Conservation (phyloP, 495 filamentous ascomycete genomes). For the Lineolata rhizophorae region DNA sequence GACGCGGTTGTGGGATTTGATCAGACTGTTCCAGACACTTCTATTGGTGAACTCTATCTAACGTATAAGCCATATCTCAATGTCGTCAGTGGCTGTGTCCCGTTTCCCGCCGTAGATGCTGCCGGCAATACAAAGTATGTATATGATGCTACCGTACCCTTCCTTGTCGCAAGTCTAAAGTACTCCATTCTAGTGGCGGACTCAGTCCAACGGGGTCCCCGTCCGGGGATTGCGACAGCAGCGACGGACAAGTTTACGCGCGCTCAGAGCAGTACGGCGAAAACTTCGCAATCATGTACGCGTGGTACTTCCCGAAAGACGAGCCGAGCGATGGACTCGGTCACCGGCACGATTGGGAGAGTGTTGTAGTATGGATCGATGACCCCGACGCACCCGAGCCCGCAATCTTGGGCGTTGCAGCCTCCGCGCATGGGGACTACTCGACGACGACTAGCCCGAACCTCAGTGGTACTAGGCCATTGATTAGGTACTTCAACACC, state of each 20-base stretch:
- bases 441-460: constrained; percentile 20
- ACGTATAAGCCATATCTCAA: constrained; percentile 28
- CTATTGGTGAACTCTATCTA: constrained; percentile 21
- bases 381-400: constrained; percentile 14
- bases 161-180: background rate
- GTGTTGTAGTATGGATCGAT: constrained; percentile 26
- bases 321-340: constrained; percentile 21
- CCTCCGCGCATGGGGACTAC: constrained; percentile 29
- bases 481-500: constrained; percentile 25
- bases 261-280: constrained; percentile 15
- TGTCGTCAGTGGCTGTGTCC: constrained; percentile 30
- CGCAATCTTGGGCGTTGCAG: constrained; percentile 24
- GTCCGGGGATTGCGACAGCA: constrained; percentile 21
- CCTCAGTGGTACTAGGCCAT: constrained; percentile 18
- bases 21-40: constrained; percentile 24
- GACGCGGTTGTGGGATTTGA: constrained; percentile 25
- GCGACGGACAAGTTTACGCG: constrained; percentile 29
- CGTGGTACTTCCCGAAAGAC: constrained; percentile 32
- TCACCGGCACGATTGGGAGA: constrained; percentile 31
- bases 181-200: constrained; percentile 16
- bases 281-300: constrained; percentile 29
- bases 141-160: constrained; percentile 1
- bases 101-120: constrained; percentile 29
- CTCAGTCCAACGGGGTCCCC: constrained; percentile 18
- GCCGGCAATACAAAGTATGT: constrained; percentile 26